Conservation (phyloP, 1,284 basidiomycete species). For the Rhodotorula sp. region DNA sequence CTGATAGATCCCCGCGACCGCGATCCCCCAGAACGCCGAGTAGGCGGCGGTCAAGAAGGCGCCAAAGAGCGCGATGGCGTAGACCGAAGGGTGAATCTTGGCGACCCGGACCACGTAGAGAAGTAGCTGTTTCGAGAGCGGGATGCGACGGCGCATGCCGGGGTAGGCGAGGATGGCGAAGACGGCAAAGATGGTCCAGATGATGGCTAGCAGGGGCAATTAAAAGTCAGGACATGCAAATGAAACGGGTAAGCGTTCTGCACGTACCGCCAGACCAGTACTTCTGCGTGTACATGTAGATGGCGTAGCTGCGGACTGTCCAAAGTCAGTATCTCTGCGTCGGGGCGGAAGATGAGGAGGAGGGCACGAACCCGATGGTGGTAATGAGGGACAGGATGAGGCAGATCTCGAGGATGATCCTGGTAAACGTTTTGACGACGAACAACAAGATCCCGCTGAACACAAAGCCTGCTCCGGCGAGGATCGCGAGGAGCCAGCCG, state of each 20-base stretch:
- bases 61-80: constrained; percentile 69
- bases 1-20: constrained; percentile 59
- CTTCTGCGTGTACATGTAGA: no score
- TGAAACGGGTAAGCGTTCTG: no score
- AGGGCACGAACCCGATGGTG: constrained; percentile 54
- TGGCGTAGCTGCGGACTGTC: no score
- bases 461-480: constrained; percentile 29
- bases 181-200: constrained; percentile 62
- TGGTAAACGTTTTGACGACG: constrained; percentile 61
- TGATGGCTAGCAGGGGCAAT: constrained; percentile 53
- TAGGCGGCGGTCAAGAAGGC: constrained; percentile 66
- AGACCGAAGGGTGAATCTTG: constrained; percentile 73
- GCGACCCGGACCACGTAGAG: constrained; percentile 59
- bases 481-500: constrained; percentile 36
- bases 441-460: constrained; percentile 34
- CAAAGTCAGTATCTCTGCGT: no score
- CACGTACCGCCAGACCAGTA: constrained; percentile 60
- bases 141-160: constrained; percentile 65
- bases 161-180: constrained; percentile 56
- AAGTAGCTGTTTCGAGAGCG: constrained; percentile 70
- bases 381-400: constrained; percentile 58
- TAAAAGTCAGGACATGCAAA: no score
- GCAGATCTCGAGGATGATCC: constrained; percentile 68
- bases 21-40: constrained; percentile 53
- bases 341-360: no score